Evolutionary conservation across 352 stramenopile genomes (phyloP).

Genomic region (Pythium plurisporium): DNA sequence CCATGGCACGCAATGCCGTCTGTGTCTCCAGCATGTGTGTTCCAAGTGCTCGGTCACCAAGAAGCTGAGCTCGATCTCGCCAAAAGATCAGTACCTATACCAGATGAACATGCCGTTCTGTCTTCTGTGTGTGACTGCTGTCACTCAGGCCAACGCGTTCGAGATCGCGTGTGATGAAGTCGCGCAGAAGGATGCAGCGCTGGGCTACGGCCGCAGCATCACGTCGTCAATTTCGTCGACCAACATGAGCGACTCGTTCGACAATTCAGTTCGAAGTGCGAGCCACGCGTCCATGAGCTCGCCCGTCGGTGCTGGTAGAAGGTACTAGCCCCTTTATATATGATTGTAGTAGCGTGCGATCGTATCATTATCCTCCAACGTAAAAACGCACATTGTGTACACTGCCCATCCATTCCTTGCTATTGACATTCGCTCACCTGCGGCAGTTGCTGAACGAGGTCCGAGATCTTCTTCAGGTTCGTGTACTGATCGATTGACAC

Average conservation of each 20-base stretch:
- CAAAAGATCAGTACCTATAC: conserved; percentile 1
- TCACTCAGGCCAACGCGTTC: conserved; percentile 12
- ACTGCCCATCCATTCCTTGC: too few relatives aligned
- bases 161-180: conserved; percentile 19
- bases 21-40: conserved; percentile 18
- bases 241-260: conserved; percentile 14
- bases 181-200: conserved; percentile 14
- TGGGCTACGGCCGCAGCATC: conserved; percentile 14
- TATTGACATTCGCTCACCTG: background rate
- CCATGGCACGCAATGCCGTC: conserved; percentile 9
- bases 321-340: background rate
- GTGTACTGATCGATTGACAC: background rate
- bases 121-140: conserved; percentile 13
- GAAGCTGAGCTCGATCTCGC: conserved; percentile 17
- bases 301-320: background rate
- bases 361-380: too few relatives aligned
- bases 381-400: too few relatives aligned
- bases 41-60: conserved; percentile 16
- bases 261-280: too few relatives aligned
- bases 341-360: too few relatives aligned
- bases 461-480: background rate
- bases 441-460: background rate
- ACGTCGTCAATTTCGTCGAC: conserved; percentile 16
- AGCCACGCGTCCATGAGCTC: background rate
- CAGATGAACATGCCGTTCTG: conserved; percentile 16